Percentiles rank a stretch among this genome's conserved stretches.
Conservation (phyloP, 2,329 filamentous ascomycete genomes). For the Colletotrichum brevisporum region DNA sequence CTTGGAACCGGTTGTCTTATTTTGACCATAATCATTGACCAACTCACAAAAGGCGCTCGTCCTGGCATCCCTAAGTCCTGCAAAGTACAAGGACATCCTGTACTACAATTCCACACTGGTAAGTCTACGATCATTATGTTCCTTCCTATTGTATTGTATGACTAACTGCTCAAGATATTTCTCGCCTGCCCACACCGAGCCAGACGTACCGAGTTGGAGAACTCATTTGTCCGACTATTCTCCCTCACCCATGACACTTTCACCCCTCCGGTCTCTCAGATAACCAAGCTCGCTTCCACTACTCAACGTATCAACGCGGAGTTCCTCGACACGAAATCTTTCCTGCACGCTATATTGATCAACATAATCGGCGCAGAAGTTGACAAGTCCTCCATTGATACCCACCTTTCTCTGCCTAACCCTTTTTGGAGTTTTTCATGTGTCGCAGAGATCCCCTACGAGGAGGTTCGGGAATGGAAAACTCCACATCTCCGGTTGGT, state of each 20-base stretch:
- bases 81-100: slow-evolving; percentile 28
- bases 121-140: background rate
- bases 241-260: background rate
- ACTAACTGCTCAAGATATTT: slow-evolving; percentile 10
- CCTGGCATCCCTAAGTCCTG: slow-evolving; percentile 10
- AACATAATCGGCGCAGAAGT: slow-evolving; percentile 1
- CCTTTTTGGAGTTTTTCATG: background rate
- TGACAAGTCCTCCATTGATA: too few species aligned
- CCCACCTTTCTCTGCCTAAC: background rate
- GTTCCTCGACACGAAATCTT: slow-evolving; percentile 28
- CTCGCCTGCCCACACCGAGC: slow-evolving; percentile 21
- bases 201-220: background rate
- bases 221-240: slow-evolving; percentile 14
- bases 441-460: background rate
- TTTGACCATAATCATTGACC: background rate
- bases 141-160: background rate
- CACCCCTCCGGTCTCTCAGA: background rate
- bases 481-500: too few species aligned
- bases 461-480: too few species aligned
- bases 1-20: too few species aligned
- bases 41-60: slow-evolving; percentile 23
- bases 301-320: slow-evolving; percentile 17
- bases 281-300: background rate
- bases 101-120: slow-evolving; percentile 9
- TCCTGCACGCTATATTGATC: slow-evolving; percentile 11